Evolutionary conservation across 495 filamentous ascomycete genomes (phyloP), one percentile per base, ranked within the genome.

Genomic region (Aspergillus incahuasiensis): DNA sequence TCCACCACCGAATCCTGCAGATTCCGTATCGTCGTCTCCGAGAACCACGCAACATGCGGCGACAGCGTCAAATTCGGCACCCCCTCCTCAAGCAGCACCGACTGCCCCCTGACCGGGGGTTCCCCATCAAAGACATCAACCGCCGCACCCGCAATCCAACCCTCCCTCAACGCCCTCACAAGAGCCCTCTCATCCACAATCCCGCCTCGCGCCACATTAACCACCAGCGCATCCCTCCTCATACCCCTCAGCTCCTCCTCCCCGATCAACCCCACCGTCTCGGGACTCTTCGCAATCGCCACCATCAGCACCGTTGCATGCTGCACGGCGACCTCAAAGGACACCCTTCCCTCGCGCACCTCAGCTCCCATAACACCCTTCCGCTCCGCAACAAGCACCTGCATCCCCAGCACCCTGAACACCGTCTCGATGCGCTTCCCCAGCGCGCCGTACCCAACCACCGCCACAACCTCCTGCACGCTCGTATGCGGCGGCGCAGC

Each of bases 171-270:
- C 7, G 79, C 82, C 5, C 67, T 56, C 1, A 78, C 63, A 0
- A 84, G 57, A 0, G 75, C 79, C 4, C 47, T 40, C 58, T 86
- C 82, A 49, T 84, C 72, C 6, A 85, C 77, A 52, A 84, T 79
- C 0, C 81, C 82, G 3, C 82, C 82, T 3, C 82, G 68, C 6
- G 78, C 74, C 39, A 83, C 74, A 60, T 86, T 85, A 46, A 84
- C 64, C 11, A 86, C 19, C 15, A 85, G 51, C 3, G 75, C 68
- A 34, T 78, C 67, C 0, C 64, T 56, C 12, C 63, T 67, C 79
- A 86, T 83, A 12, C 64, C 42, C n/a, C 55, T 25, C 12, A 86
- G 65, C 63, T 85, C 82, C 0, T 67, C 54, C 0, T 60, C 61
- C 0, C 69, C 70, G 39, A 86, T 70, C 46, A 82, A 59, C 42